phyloP scores from a whole-genome alignment of 768 basidiomycete genomes.

The Tephrocybe sp. region DNA sequence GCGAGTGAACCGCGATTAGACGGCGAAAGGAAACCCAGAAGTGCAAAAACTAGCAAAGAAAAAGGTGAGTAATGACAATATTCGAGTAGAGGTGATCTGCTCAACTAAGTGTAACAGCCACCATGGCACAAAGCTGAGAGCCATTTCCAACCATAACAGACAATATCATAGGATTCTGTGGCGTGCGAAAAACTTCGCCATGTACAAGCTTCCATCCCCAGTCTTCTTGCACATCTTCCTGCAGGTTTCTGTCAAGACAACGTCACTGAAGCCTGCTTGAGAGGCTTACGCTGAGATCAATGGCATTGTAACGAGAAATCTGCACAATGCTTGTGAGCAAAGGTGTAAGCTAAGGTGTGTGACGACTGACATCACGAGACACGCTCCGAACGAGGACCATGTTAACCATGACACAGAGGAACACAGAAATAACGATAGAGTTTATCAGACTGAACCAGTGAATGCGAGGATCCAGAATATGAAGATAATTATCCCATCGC shows the following conservation, averaged over 20 bases:
- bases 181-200: conserved; percentile 92
- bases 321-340: no score
- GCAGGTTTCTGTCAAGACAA: conserved; percentile 1
- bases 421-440: conserved; percentile 86
- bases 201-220: conserved; percentile 99
- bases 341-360: background rate
- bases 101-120: conserved; percentile 79
- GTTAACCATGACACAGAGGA: conserved; percentile 91
- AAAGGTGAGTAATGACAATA: conserved; percentile 4
- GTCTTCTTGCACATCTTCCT: conserved; percentile 97
- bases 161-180: conserved; percentile 71
- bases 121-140: conserved; percentile 84
- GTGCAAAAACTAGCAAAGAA: conserved; percentile 69
- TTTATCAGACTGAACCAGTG: conserved; percentile 97
- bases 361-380: conserved; percentile 72
- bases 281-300: conserved; percentile 76
- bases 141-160: conserved; percentile 92
- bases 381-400: conserved; percentile 88
- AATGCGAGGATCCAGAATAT: conserved; percentile 90
- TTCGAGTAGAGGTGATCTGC: background rate
- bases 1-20: conserved; percentile 94
- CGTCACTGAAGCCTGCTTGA: background rate
- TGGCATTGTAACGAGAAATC: conserved; percentile 93
- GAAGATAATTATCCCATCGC: conserved; percentile 95
- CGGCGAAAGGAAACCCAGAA: conserved; percentile 92